These are phyloP conservation scores for Bryoglossum gracile DNA, from an alignment of 495 filamentous ascomycete species.

Conservation along the genomic window DNA sequence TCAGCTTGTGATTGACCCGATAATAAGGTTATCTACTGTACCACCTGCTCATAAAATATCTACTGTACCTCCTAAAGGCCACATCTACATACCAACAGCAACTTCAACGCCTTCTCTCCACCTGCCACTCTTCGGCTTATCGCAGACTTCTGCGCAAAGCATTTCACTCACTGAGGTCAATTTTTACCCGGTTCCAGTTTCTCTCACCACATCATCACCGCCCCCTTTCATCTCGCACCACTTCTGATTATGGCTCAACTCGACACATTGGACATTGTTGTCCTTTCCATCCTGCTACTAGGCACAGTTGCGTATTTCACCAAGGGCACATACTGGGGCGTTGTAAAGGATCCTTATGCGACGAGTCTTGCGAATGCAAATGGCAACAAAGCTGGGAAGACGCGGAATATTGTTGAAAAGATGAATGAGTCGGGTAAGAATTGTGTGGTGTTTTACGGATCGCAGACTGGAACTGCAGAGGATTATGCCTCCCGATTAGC, in stretches of 20 bases:
- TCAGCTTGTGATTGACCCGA: too few species aligned
- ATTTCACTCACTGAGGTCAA: too few species aligned
- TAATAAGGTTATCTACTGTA: too few species aligned
- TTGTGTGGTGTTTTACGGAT: constrained; percentile 96
- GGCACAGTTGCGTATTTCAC: constrained; percentile 95
- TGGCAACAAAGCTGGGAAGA: constrained; percentile 75
- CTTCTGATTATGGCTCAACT: constrained; percentile 73
- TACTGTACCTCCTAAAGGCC: too few species aligned
- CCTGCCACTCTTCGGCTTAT: too few species aligned
- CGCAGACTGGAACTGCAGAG: constrained; percentile 96
- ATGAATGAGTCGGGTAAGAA: constrained; percentile 95
- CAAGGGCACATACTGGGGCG: constrained; percentile 87
- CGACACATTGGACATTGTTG: constrained; percentile 87
- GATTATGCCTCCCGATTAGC: constrained; percentile 96
- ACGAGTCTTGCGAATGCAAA: constrained; percentile 58
- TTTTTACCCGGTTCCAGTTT: too few species aligned
- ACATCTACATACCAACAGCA: too few species aligned
- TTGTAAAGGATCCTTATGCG: constrained; percentile 82
- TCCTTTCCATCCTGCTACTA: constrained; percentile 75
- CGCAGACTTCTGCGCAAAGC: too few species aligned
- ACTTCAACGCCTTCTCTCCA: too few species aligned
- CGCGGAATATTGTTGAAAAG: constrained; percentile 87
- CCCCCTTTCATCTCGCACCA: not conserved
- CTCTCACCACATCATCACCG: too few species aligned
- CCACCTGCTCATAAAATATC: too few species aligned